Evolutionary conservation across 1,139 yeast species (phyloP), one percentile per base, ranked within the genome.

Genomic region (Candida sp.): DNA sequence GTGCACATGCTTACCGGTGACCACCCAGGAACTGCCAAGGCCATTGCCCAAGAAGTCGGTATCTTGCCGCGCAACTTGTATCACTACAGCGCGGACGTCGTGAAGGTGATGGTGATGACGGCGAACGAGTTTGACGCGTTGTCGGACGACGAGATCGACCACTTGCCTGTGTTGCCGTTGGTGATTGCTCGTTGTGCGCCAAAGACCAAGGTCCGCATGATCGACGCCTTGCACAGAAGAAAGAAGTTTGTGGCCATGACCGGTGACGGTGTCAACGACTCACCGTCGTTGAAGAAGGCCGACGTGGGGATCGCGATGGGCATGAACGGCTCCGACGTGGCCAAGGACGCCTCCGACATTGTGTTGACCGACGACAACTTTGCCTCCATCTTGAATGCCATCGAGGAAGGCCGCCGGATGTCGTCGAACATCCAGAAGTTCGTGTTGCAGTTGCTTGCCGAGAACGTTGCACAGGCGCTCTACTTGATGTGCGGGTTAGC

Each of bases 1-100:
- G 96, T 89, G 42, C 92, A 86, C 59, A 89, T 89, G 96, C 82
- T 90, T 49, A 89, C 96, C 23, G 96, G 96, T 58, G 96, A 89
- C 63, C 94, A 88, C 62, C 90, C 90, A 3, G 88, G 90, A 42
- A 89, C 96, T 43, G 96, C 96, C 26, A 75, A 78, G 50, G 92
- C 94, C 3, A 88, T 89, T 71, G 96, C 96, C 9, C 87, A 85
- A 63, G 94, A 89, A 68, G 96, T 90, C 41, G 97, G 96, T 25
- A 88, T 88, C 56, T 70, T 91, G 48, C 97, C 97, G 7, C 79
- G 76, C 42, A 85, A 89, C 63, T 68, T 88, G 59, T 80, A 80
- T 60, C 85, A 85, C 60, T 87, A 86, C 63, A 68, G 87, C 33
- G 75, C 77, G 17, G 88, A 85, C 8, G 85, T 86, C 28, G 85